Evolutionary conservation across 768 basidiomycete genomes (phyloP).

Genomic region (Tephrocybe sp.): DNA sequence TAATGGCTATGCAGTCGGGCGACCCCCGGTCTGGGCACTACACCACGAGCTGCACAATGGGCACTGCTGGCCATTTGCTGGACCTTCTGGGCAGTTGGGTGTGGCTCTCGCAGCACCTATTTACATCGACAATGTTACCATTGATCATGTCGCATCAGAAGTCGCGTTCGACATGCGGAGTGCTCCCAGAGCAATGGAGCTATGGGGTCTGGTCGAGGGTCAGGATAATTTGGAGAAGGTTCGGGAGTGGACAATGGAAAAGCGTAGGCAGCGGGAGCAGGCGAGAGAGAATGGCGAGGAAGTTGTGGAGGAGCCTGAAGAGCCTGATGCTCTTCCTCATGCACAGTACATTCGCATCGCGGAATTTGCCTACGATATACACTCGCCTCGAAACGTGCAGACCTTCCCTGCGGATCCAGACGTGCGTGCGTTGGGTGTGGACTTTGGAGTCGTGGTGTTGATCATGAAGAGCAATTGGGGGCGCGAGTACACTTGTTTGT

Average conservation of each 20-base stretch:
- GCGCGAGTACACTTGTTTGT: slow-evolving; percentile 83
- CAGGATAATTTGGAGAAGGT: slow-evolving; percentile 66
- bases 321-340: slow-evolving; percentile 49
- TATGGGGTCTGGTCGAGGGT: slow-evolving; percentile 90
- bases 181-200: slow-evolving; percentile 85
- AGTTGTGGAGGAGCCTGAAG: slow-evolving; percentile 35
- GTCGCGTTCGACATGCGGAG: slow-evolving; percentile 78
- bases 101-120: slow-evolving; percentile 77
- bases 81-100: slow-evolving; percentile 77
- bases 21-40: slow-evolving; percentile 83
- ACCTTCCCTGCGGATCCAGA: slow-evolving; percentile 75
- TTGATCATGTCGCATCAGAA: slow-evolving; percentile 88
- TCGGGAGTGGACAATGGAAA: slow-evolving; percentile 50
- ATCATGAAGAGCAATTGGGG: slow-evolving; percentile 89
- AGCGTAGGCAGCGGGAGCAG: slow-evolving; percentile 33
- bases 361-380: slow-evolving; percentile 62
- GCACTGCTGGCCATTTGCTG: slow-evolving; percentile 92
- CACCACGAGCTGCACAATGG: slow-evolving; percentile 84
- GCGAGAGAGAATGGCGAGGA: slow-evolving; percentile 29
- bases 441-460: slow-evolving; percentile 84
- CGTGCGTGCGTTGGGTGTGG: slow-evolving; percentile 68
- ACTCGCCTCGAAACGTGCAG: slow-evolving; percentile 65
- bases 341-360: slow-evolving; percentile 63
- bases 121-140: slow-evolving; percentile 70
- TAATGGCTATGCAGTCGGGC: slow-evolving; percentile 63